These are phyloP conservation scores for Chlamydomonas schloesseri DNA, from an alignment of 139 green algal species.

Conservation along the genomic window DNA sequence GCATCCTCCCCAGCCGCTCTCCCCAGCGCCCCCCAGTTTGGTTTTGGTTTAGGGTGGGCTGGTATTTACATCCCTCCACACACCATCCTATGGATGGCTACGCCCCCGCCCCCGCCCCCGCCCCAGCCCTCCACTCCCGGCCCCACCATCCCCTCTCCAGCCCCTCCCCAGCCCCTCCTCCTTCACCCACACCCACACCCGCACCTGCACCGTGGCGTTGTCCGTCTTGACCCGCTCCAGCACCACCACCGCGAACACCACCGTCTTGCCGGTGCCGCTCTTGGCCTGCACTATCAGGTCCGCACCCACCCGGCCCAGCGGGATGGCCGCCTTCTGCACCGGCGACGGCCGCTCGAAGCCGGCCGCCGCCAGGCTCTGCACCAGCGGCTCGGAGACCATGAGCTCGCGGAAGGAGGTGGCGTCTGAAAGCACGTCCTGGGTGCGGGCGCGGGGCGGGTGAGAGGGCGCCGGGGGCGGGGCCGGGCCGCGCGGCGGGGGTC, in stretches of 20 bases:
- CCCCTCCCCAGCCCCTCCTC: not conserved
- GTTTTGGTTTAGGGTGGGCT: too few species aligned
- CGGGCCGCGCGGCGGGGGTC: not conserved
- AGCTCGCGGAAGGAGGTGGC: constrained; percentile 72
- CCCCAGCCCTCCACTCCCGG: too few species aligned
- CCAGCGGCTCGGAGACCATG: constrained; percentile 65
- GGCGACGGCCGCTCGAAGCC: constrained; percentile 81
- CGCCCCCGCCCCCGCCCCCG: too few species aligned
- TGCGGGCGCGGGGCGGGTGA: not conserved
- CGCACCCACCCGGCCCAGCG: constrained; percentile 73
- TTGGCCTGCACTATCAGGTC: constrained; percentile 92
- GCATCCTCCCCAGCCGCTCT: too few species aligned
- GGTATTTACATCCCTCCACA: too few species aligned
- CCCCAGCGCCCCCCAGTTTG: too few species aligned
- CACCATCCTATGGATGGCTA: too few species aligned
- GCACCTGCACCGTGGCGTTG: constrained; percentile 62
- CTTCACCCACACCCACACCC: too few species aligned
- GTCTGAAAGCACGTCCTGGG: constrained; percentile 62
- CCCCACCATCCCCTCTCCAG: too few species aligned
- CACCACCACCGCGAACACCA: constrained; percentile 75
- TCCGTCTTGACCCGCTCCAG: constrained; percentile 67
- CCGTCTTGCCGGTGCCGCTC: constrained; percentile 90
- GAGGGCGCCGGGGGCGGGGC: not conserved
- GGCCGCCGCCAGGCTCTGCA: constrained; percentile 59
- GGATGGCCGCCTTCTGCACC: constrained; percentile 82